Evolutionary conservation across 257 asterid genomes (phyloP).

Genomic region (Scutellaria baicalensis): DNA sequence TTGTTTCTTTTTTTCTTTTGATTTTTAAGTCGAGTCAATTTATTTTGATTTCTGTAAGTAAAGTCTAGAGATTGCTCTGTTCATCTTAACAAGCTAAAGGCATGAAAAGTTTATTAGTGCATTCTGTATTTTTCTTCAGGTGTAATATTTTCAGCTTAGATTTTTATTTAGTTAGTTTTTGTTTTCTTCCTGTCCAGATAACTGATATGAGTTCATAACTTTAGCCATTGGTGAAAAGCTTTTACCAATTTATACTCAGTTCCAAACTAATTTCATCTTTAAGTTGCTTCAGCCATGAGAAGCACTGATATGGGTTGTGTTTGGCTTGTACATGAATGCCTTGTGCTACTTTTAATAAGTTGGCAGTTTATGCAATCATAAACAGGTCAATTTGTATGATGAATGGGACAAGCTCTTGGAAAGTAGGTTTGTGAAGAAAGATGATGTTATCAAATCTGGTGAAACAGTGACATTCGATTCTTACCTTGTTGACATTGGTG

Average conservation of each 20-base stretch:
- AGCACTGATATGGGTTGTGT: background rate
- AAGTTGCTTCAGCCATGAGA: constrained; percentile 9
- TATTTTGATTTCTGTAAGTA: background rate
- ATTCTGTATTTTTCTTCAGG: background rate
- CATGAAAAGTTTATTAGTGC: background rate
- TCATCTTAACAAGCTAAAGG: background rate
- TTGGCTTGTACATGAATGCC: background rate
- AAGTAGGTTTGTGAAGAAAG: constrained; percentile 65
- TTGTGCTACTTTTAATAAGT: background rate
- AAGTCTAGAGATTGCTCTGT: background rate
- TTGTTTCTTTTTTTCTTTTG: background rate
- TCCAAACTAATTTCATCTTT: background rate
- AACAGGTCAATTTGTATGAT: constrained; percentile 69
- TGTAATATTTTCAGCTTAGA: background rate
- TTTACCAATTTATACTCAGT: background rate
- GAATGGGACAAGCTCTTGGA: constrained; percentile 65
- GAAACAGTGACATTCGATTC: constrained; percentile 56
- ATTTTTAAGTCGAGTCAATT: background rate
- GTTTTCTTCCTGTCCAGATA: background rate
- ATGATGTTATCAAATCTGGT: constrained; percentile 53
- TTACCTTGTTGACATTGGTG: constrained; percentile 76
- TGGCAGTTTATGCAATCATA: background rate
- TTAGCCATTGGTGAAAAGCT: background rate
- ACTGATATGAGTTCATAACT: background rate
- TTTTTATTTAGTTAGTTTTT: background rate